Evolutionary conservation across 495 filamentous ascomycete species (phyloP), one percentile per base, ranked within the genome.

Genomic region (Barbatosphaeria neglecta): DNA sequence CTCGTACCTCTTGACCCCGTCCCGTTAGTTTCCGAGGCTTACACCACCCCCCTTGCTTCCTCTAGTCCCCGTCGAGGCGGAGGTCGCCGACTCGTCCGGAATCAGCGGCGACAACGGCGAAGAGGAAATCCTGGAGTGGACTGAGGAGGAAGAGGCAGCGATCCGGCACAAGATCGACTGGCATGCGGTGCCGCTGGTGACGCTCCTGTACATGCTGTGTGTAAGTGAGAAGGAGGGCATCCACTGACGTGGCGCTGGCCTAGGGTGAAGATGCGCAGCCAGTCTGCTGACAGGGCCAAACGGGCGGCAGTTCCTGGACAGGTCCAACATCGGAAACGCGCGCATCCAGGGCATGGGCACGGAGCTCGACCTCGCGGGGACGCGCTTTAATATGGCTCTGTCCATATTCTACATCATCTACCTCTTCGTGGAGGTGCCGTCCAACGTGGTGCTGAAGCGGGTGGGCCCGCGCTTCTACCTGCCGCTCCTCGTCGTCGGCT

Each of bases 391-490:
- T 57, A 74, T 74, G 68, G 66, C 73, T 2, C 75, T 80, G 22
- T 74, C 69, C 50, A 68, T 72, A 37, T 76, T 77, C 55, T 87
- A 86, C 60, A 79, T 88, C 53, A 69, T 82, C 27, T 88, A 87
- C 54, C 62, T 76, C 4, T 60, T 76, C 10, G 74, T 84, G 45
- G 80, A 84, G 53, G 69, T 84, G 9, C 81, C 79, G 3, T 76
- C 71, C 50, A 85, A 86, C 47, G 66, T 85, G 43, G 47, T 84
- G 7, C 63, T 86, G 45, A 83, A 81, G 65, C 70, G 61, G 41
- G 50, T 82, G 45, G 65, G 74, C 37, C 75, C 77, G 0, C 77
- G 70, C 45, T 71, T 76, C 49, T 87, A 81, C 73, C 67, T 88
- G 16, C 81, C 84, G 0, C 50, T 69, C 4, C 55, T 76, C n/a